Conservation (phyloP, 1,139 yeast species). For the Taphrina deformans region DNA sequence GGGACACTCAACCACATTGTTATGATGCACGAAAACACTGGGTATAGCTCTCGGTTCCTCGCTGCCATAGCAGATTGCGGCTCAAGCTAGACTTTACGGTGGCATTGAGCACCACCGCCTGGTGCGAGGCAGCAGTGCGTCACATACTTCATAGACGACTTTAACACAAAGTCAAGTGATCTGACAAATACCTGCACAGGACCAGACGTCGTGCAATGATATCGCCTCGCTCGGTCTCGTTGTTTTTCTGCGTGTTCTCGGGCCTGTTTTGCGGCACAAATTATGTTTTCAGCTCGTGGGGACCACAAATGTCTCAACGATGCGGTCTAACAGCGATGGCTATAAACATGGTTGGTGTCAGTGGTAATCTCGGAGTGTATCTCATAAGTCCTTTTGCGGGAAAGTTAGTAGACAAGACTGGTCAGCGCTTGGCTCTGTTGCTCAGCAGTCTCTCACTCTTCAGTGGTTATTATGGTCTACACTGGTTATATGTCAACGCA, state of each 20-base stretch:
- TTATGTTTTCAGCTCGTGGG: slow-evolving; percentile 48
- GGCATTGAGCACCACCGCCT: no score
- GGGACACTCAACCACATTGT: no score
- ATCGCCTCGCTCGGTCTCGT: not conserved
- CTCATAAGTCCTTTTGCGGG: slow-evolving; percentile 64
- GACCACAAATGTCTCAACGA: slow-evolving; percentile 61
- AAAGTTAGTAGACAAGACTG: slow-evolving; percentile 42
- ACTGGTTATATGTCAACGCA: slow-evolving; percentile 5
- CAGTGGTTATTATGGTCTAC: slow-evolving; percentile 24
- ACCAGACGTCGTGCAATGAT: not conserved
- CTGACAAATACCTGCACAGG: no score
- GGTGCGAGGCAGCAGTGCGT: no score
- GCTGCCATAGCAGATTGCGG: no score
- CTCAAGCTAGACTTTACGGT: no score
- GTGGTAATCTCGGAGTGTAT: slow-evolving; percentile 63
- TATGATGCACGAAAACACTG: no score
- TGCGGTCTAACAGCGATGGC: slow-evolving; percentile 57
- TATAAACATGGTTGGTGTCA: slow-evolving; percentile 57
- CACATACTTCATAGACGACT: no score
- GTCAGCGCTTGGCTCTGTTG: slow-evolving; percentile 26
- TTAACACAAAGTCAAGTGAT: no score
- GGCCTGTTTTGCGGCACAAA: slow-evolving; percentile 19
- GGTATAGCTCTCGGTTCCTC: no score
- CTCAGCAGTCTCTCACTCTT: slow-evolving; percentile 12
- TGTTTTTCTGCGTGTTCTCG: slow-evolving; percentile 6